phyloP scores from a whole-genome alignment of 2,329 filamentous ascomycete species.

The Fusarium burgessii region DNA sequence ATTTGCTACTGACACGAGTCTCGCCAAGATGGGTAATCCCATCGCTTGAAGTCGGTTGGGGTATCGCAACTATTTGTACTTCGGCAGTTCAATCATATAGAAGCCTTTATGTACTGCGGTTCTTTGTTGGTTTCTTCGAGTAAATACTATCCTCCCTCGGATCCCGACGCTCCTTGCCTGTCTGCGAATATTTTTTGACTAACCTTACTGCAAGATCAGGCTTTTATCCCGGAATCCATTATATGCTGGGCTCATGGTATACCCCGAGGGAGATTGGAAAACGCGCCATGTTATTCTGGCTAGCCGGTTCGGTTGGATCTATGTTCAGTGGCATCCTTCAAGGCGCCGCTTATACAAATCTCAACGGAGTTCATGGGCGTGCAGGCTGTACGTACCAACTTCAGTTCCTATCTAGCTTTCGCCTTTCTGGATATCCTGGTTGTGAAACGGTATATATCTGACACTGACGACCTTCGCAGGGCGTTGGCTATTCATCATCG shows the following conservation, averaged over 20 bases:
- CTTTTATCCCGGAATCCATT: conserved; percentile 57
- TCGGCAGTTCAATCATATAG: conserved; percentile 7
- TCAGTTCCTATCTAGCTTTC: no score
- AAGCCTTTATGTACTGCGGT: conserved; percentile 28
- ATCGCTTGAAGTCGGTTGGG: conserved; percentile 23
- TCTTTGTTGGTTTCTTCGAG: conserved; percentile 39
- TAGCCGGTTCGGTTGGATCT: conserved; percentile 27
- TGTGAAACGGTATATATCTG: no score
- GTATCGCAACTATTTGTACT: conserved; percentile 17
- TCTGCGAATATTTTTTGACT: conserved; percentile 12
- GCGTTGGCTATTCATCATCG: conserved; percentile 53
- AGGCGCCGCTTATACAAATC: conserved; percentile 29
- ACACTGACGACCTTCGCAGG: not conserved
- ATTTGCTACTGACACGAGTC: conserved; percentile 38
- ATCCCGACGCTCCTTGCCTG: not conserved
- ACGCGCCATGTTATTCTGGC: conserved; percentile 35
- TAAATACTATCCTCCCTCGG: not conserved
- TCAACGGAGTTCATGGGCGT: conserved; percentile 30
- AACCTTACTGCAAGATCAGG: conserved; percentile 58
- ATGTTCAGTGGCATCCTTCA: conserved; percentile 37
- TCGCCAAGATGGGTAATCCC: conserved; percentile 21
- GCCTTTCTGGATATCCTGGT: no score
- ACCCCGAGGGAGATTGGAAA: conserved; percentile 40
- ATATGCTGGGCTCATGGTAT: conserved; percentile 42
- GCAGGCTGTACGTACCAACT: conserved; percentile 8